Evolutionary conservation across 164 flowering plant species (phyloP).

Genomic region (Cinnamomum chago): DNA sequence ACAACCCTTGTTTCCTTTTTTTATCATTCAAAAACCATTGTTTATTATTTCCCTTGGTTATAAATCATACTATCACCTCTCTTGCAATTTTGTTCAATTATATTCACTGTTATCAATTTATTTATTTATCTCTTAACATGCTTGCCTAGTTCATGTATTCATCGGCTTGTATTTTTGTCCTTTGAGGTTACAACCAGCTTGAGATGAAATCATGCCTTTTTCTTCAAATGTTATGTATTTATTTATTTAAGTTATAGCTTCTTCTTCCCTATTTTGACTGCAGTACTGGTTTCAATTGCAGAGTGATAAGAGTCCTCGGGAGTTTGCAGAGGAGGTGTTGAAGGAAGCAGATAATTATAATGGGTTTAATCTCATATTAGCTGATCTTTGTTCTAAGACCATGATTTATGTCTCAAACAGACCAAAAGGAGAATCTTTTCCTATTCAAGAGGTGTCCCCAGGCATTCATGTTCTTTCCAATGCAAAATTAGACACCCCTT

Average conservation of each 20-base stretch:
- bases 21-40: too few relatives aligned
- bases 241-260: background rate
- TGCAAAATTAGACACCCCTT: conserved; percentile 49
- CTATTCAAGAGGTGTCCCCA: conserved; percentile 43
- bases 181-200: background rate
- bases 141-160: background rate
- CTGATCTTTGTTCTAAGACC: conserved; percentile 38
- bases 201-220: too few relatives aligned
- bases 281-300: conserved; percentile 13
- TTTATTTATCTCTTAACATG: background rate
- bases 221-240: background rate
- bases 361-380: conserved; percentile 56
- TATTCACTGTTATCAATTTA: too few relatives aligned
- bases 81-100: background rate
- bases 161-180: background rate
- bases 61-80: background rate
- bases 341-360: conserved; percentile 43
- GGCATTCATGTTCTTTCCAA: conserved; percentile 63
- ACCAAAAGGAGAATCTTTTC: conserved; percentile 36
- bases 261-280: background rate
- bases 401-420: conserved; percentile 62
- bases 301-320: conserved; percentile 47
- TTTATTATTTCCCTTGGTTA: background rate
- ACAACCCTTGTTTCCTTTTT: too few relatives aligned
- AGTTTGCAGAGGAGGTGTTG: conserved; percentile 43